Percentiles rank a stretch among this genome's conserved stretches.
Conservation (phyloP, 495 filamentous ascomycete species). For the Pyrenula aspistea region DNA sequence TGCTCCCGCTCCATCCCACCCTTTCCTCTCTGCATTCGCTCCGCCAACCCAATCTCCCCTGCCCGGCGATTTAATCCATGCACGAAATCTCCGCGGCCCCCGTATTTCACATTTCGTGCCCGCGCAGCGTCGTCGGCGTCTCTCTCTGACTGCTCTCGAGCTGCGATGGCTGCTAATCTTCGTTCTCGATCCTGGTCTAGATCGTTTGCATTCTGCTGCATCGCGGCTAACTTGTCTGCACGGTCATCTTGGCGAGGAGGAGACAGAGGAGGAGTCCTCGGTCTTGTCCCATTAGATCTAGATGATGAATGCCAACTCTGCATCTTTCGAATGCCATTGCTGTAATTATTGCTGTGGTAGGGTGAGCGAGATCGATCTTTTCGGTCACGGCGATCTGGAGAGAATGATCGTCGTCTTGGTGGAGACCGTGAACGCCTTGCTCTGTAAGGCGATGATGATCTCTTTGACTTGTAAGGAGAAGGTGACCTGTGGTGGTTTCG, state of each 20-base stretch:
- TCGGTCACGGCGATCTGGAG: slow-evolving; percentile 1
- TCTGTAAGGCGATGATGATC: slow-evolving; percentile 13
- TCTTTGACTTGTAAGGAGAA: slow-evolving; percentile 5
- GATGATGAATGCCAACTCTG: slow-evolving; percentile 3
- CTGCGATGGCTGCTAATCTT: slow-evolving; percentile 55
- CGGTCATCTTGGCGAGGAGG: slow-evolving; percentile 23
- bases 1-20: slow-evolving; percentile 25
- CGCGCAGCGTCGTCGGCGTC: slow-evolving; percentile 53
- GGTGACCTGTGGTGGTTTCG: slow-evolving; percentile 6
- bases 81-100: slow-evolving; percentile 51
- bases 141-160: slow-evolving; percentile 47
- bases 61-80: slow-evolving; percentile 45
- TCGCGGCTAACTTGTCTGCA: slow-evolving; percentile 60
- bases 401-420: slow-evolving; percentile 9
- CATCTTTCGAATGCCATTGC: slow-evolving; percentile 18
- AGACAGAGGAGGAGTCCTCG: slow-evolving; percentile 11
- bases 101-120: slow-evolving; percentile 42
- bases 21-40: slow-evolving; percentile 43
- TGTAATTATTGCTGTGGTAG: slow-evolving; percentile 10
- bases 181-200: slow-evolving; percentile 64
- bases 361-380: slow-evolving; percentile 3
- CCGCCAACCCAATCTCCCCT: slow-evolving; percentile 41
- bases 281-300: slow-evolving; percentile 1
- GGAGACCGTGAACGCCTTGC: slow-evolving; percentile 4
- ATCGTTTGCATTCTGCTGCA: slow-evolving; percentile 74